These are phyloP conservation scores for Aristolochia contorta DNA, from an alignment of 164 flowering plant genomes.

Conservation along the genomic window DNA sequence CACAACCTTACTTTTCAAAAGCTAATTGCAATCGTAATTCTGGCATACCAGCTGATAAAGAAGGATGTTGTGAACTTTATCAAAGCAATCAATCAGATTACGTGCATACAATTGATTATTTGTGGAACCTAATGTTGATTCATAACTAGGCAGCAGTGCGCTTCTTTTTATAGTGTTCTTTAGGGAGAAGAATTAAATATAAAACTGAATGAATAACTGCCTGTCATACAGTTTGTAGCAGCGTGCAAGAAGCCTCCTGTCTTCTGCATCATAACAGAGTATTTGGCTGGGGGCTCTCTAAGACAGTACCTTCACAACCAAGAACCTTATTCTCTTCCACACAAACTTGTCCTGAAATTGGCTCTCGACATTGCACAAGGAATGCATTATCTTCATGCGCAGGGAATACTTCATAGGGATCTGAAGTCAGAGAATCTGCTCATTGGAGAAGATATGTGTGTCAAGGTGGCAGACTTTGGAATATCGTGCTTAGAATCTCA, in stretches of 20 bases:
- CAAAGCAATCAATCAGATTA: no score
- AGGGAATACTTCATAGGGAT: slow-evolving; percentile 85
- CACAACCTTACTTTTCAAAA: no score
- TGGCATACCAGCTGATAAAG: no score
- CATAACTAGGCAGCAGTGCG: no score
- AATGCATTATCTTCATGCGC: slow-evolving; percentile 87
- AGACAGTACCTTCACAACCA: slow-evolving; percentile 78
- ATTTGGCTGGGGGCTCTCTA: slow-evolving; percentile 80
- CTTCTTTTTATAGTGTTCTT: no score
- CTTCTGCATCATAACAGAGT: slow-evolving; percentile 91
- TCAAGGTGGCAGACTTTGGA: slow-evolving; percentile 95
- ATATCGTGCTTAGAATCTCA: slow-evolving; percentile 90
- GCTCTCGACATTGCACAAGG: slow-evolving; percentile 85
- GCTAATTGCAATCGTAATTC: no score
- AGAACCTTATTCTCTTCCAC: slow-evolving; percentile 80
- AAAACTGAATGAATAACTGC: not conserved
- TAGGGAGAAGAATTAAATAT: no score
- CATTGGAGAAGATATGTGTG: slow-evolving; percentile 73
- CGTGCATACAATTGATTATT: no score
- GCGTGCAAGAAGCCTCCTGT: slow-evolving; percentile 98
- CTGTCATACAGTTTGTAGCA: slow-evolving; percentile 65
- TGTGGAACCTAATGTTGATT: no score
- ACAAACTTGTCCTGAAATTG: slow-evolving; percentile 52
- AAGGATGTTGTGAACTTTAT: no score
- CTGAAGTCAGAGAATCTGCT: slow-evolving; percentile 89